Base-by-base conservation (phyloP, 768 basidiomycete species). In the Ramaria rubella region DNA sequence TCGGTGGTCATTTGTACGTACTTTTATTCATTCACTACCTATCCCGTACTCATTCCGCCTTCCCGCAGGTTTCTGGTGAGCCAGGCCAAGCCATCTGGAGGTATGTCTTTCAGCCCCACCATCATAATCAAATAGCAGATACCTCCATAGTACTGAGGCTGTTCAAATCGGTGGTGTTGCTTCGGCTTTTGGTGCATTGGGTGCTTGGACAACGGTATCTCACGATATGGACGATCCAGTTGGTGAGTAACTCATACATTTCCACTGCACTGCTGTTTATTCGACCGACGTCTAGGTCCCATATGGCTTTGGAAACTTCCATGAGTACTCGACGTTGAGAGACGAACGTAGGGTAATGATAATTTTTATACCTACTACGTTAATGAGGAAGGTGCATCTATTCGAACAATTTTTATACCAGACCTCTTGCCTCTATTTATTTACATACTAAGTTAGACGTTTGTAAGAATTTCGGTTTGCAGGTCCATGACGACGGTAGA, bases 1-100 rank as follows among this genome's bases (percentile, higher is more conserved):
- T 8, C 75, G 78, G 52, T 84, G 83, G 82, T 77, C 80, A 67
- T 83, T 81, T 66, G 86, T 86, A 65, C 63, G 83, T 70, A 15
- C 19, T 34, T n/a, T n/a, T 27, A 21, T 50, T 29, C n/a, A 4
- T 23, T 52, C 43, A 27, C 14, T 27, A 44, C 40, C 17, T 56
- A 19, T 1, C 11, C 15, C 3, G 12, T 0, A 3, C 9, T 56
- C 8, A 17, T 38, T 11, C 11, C 5, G 26, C 23, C 33, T n/a
- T 2, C 17, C 27, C 26, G 27, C 43, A 56, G 55, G 43, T 56
- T 48, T 56, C 45, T 15, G 55, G 45, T 12, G 55, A 56, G 23
- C 44, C 44, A 49, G 43, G 29, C n/a, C 55, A 51, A 30, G 19
- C 45, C 44, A 56, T 56, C 19, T 49, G 45, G 45, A 56, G 55